These are phyloP conservation scores for Backusella parvicylindrica DNA, from an alignment of 192 early-diverging fungal species.

Conservation along the genomic window DNA sequence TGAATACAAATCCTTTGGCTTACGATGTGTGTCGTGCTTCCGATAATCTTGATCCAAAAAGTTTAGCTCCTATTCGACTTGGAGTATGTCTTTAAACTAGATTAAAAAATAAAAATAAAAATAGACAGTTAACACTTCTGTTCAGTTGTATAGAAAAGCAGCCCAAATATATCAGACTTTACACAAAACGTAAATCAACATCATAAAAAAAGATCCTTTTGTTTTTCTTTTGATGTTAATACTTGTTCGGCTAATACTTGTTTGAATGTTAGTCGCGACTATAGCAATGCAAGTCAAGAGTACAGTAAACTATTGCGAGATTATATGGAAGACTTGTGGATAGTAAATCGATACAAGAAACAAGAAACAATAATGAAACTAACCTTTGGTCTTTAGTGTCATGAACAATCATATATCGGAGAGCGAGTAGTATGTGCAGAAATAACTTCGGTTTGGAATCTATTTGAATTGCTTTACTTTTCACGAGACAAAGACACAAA, in stretches of 20 bases:
- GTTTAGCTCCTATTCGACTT: neutral
- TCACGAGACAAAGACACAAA: neutral
- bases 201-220: neutral
- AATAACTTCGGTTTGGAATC: neutral
- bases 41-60: neutral
- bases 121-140: neutral
- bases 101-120: neutral
- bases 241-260: neutral
- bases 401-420: neutral
- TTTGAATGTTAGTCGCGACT: neutral
- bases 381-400: neutral
- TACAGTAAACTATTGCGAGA: neutral
- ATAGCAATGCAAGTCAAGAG: neutral
- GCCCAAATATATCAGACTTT: neutral
- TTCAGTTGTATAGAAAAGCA: neutral
- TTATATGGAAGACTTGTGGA: neutral
- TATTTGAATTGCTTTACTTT: neutral
- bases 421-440: neutral
- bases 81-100: neutral
- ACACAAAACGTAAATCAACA: neutral
- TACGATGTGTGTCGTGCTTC: neutral
- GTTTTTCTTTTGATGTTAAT: neutral
- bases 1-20: neutral
- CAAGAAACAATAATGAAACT: neutral
- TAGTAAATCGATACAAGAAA: neutral